phyloP scores from a whole-genome alignment of 2,329 filamentous ascomycete species.

The Clarireedia homoeocarpa region DNA sequence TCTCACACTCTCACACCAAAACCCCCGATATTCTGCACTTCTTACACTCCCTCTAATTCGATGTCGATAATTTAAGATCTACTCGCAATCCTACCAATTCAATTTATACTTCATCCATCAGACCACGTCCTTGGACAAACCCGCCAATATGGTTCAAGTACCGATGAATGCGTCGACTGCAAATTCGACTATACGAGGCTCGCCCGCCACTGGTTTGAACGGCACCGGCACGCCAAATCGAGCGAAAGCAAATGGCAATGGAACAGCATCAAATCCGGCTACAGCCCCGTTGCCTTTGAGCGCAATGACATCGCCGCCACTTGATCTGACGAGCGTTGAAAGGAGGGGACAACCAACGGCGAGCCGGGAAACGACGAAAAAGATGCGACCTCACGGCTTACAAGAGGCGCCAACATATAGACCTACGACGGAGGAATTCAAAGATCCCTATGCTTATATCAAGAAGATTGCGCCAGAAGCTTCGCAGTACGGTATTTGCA shows the following conservation, averaged over 20 bases:
- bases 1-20: no score
- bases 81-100: no score
- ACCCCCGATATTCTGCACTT: no score
- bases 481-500: conserved; percentile 82
- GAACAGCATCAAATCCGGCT: conserved; percentile 27
- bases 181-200: conserved; percentile 20
- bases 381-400: conserved; percentile 73
- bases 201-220: conserved; percentile 25
- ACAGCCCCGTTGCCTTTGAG: conserved; percentile 27
- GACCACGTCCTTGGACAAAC: neutral
- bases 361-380: conserved; percentile 67
- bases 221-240: conserved; percentile 20
- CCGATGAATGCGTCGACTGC: conserved; percentile 22
- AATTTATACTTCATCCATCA: no score
- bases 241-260: conserved; percentile 23
- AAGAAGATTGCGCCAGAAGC: conserved; percentile 85
- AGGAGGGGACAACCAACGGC: conserved; percentile 76
- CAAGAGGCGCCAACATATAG: conserved; percentile 85
- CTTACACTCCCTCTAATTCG: neutral
- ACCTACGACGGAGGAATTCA: conserved; percentile 90
- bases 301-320: conserved; percentile 38
- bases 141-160: conserved; percentile 28
- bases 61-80: no score
- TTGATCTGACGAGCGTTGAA: conserved; percentile 87
- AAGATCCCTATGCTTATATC: conserved; percentile 88